phyloP scores from a whole-genome alignment of 129 eudicot genomes.

The Flaveria ramosissima region DNA sequence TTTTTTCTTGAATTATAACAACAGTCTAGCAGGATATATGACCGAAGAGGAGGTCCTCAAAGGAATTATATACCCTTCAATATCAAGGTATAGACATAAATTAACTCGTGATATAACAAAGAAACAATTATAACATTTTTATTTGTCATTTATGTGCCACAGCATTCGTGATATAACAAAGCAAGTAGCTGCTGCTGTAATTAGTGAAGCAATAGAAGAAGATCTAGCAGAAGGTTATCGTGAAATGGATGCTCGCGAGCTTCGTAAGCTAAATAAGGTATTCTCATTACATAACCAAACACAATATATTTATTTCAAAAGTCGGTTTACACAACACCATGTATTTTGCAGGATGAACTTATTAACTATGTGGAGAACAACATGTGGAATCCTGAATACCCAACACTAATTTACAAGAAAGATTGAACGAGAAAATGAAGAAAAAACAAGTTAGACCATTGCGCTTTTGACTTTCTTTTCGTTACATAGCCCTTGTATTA shows the following conservation, averaged over 20 bases:
- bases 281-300: neutral
- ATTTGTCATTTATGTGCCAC: conserved; percentile 17
- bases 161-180: conserved; percentile 97
- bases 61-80: conserved; percentile 88
- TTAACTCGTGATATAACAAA: neutral
- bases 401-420: conserved; percentile 75
- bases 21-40: conserved; percentile 93
- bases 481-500: conserved; percentile 17
- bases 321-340: neutral
- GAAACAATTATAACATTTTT: neutral
- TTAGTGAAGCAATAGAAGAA: conserved; percentile 87
- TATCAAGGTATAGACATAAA: conserved; percentile 58
- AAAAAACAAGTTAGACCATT: conserved; percentile 2
- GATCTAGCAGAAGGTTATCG: conserved; percentile 98
- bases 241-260: conserved; percentile 84
- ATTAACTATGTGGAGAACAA: conserved; percentile 54
- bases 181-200: conserved; percentile 87
- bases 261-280: conserved; percentile 77
- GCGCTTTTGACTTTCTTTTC: neutral
- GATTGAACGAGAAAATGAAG: conserved; percentile 36
- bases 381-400: conserved; percentile 95
- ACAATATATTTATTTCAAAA: neutral
- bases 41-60: conserved; percentile 86
- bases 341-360: conserved; percentile 65
- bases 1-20: neutral